Conservation (phyloP, 1,139 yeast genomes). For the Spathaspora sp. region DNA sequence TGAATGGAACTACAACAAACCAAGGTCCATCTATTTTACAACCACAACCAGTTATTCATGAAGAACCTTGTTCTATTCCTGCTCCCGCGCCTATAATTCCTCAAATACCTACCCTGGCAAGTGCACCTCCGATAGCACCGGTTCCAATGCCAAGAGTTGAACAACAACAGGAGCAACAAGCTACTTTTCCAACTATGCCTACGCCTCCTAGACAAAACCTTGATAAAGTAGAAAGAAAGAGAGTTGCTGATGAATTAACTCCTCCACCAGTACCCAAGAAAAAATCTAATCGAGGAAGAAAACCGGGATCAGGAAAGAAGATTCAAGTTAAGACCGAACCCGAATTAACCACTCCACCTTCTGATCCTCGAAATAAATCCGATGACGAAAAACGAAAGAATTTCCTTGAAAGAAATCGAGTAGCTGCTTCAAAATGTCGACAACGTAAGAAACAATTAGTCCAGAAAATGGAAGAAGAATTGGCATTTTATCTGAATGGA, state of each 20-base stretch:
- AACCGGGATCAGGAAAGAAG: conserved; percentile 1
- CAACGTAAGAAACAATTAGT: conserved; percentile 91
- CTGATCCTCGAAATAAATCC: conserved; percentile 4
- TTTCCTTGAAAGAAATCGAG: conserved; percentile 85
- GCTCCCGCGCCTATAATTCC: neutral
- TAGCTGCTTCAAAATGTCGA: conserved; percentile 95
- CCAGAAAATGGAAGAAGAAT: conserved; percentile 77
- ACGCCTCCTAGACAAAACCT: neutral
- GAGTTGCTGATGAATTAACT: neutral
- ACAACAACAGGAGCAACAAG: conserved; percentile 7
- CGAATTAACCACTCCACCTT: neutral
- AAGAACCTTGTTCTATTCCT: neutral
- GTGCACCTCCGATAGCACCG: neutral
- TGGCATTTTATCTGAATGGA: conserved; percentile 65
- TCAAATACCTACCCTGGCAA: neutral
- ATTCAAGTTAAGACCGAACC: neutral
- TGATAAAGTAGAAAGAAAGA: neutral
- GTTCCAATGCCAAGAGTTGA: conserved; percentile 2
- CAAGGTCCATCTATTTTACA: conserved; percentile 11
- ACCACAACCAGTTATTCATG: conserved; percentile 3
- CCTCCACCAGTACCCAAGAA: conserved; percentile 1
- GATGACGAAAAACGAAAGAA: conserved; percentile 67
- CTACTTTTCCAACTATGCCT: neutral
- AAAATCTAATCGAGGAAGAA: conserved; percentile 6
- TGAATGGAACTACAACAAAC: conserved; percentile 15